Evolutionary conservation across 441 rosid genomes (phyloP).

Genomic region (Arabidopsis lyrata): DNA sequence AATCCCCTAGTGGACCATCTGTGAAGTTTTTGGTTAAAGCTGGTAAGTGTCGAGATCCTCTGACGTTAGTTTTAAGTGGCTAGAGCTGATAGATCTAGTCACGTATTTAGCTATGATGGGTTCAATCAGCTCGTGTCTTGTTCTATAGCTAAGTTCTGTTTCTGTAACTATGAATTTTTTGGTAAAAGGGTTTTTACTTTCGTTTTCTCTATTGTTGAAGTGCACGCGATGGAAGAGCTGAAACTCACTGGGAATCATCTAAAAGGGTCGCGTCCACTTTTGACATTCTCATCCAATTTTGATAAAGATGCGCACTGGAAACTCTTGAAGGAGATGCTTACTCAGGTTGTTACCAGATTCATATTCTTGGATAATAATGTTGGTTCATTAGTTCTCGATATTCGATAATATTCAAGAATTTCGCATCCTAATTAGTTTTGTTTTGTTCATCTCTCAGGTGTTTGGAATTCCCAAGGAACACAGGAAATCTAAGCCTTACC

Average conservation of each 20-base stretch:
- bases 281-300: conserved; percentile 87
- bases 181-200: conserved; percentile 19
- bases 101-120: not conserved
- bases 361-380: not conserved
- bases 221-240: conserved; percentile 96
- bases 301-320: conserved; percentile 90
- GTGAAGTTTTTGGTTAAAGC: conserved; percentile 97
- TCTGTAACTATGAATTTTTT: not conserved
- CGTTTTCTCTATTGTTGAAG: conserved; percentile 38
- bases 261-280: conserved; percentile 81
- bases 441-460: conserved; percentile 48
- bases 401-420: not conserved
- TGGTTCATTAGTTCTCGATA: conserved; percentile 3
- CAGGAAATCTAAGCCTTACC: conserved; percentile 89
- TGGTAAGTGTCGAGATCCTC: conserved; percentile 53
- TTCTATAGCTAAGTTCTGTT: conserved; percentile 7
- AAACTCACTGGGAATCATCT: conserved; percentile 98
- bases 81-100: not conserved
- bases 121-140: not conserved
- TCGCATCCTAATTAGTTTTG: not conserved
- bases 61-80: not conserved
- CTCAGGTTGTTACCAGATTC: conserved; percentile 57
- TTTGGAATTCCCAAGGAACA: conserved; percentile 96
- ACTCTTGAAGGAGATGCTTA: conserved; percentile 89
- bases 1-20: conserved; percentile 90